Percentiles rank a stretch among this genome's conserved stretches.
These are phyloP conservation scores for Naegleria fowleri DNA, from an alignment of 208 protist species.

Conservation along the genomic window DNA sequence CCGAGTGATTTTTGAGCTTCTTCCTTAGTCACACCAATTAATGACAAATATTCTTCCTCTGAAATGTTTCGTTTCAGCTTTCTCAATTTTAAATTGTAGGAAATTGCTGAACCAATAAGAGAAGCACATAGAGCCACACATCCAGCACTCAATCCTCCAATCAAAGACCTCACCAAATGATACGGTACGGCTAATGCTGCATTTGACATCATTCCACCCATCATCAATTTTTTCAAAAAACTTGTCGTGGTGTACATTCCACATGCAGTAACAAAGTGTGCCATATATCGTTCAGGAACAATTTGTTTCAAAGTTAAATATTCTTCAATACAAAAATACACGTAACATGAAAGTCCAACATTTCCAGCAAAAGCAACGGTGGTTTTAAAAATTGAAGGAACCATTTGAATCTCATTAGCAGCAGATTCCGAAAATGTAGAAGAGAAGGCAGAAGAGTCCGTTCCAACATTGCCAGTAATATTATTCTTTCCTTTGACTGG, in stretches of 20 bases:
- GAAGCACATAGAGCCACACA: background rate
- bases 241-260: background rate
- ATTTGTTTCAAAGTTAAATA: background rate
- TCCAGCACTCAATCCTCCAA: background rate
- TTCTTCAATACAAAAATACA: background rate
- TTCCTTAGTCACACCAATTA: background rate
- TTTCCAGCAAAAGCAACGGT: background rate
- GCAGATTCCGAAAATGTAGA: too few relatives aligned
- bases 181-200: background rate
- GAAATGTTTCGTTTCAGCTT: background rate
- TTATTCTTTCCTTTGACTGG: background rate
- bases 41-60: background rate
- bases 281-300: background rate
- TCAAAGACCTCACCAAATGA: background rate
- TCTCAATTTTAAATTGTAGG: background rate
- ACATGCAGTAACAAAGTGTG: background rate
- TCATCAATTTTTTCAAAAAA: background rate
- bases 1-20: background rate
- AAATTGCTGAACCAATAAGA: background rate
- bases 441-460: too few relatives aligned
- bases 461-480: too few relatives aligned
- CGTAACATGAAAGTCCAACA: background rate
- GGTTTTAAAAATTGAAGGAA: background rate
- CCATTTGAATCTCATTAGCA: background rate
- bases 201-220: background rate